These are phyloP conservation scores for Vaccinium corymbosum DNA, from an alignment of 148 eudicot genomes.

Conservation along the genomic window DNA sequence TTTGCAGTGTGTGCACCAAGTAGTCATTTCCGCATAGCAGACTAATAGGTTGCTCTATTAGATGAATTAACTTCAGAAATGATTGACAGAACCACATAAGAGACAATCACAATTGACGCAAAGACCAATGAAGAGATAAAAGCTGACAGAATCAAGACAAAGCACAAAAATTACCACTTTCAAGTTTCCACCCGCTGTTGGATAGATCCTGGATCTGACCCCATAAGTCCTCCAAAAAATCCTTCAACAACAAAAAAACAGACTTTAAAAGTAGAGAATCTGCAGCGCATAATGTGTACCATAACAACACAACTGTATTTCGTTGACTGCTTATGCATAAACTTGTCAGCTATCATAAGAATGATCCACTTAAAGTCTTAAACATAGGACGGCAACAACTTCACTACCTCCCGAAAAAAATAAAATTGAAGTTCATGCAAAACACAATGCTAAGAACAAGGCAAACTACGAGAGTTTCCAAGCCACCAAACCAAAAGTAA, in stretches of 20 bases:
- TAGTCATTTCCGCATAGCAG: neutral
- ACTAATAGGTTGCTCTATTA: neutral
- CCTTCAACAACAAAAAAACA: conserved; percentile 34
- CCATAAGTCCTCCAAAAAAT: conserved; percentile 93
- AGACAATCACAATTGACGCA: neutral
- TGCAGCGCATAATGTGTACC: neutral
- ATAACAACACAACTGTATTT: neutral
- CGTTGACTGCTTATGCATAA: neutral
- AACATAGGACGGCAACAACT: neutral
- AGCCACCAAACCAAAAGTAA: neutral
- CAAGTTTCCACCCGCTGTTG: conserved; percentile 83
- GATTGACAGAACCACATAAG: neutral
- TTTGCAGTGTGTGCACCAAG: neutral
- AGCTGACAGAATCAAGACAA: conserved; percentile 12
- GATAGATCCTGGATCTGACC: conserved; percentile 73
- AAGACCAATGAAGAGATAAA: conserved; percentile 6
- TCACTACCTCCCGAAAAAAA: neutral
- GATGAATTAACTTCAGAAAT: neutral
- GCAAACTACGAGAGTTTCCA: neutral
- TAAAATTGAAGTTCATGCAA: neutral
- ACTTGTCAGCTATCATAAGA: neutral
- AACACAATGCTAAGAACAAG: neutral
- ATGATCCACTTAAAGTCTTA: neutral
- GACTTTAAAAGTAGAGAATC: neutral
- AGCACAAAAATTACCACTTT: conserved; percentile 63